Base-by-base conservation (phyloP, 2,329 filamentous ascomycete genomes). In the Fusarium keratoplasticum region DNA sequence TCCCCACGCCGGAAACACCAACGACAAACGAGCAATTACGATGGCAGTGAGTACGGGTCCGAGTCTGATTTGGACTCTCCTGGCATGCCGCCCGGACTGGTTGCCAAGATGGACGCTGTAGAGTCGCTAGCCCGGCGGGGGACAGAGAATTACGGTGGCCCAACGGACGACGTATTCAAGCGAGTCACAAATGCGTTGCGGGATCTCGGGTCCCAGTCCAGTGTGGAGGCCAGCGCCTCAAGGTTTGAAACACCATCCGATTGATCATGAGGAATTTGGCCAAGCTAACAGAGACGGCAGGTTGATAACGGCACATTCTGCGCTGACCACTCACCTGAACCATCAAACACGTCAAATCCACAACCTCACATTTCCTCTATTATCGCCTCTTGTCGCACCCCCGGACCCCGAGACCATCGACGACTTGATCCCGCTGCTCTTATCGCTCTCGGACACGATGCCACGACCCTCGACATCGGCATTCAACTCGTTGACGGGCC, bases 331-430 rank as follows among this genome's bases (percentile, higher is more conserved):
- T 22, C 93, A 96, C 79, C 86, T 96, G 52, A 87, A 88, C 16
- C 91, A 95, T 81, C 93, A 96, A 83, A 92, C 93, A 59, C 92
- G 93, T 63, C 90, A 92, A 71, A 85, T 96, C 11, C 93, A 95
- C 76, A 92, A 91, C 67, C 87, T 96, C 36, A 89, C 92, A 3
- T 94, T 93, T 75, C 89, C 87, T 33, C 84, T 96, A 25, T 87
- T 94, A 72, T 93, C 92, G 16, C 93, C 93, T 1, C 86, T 94
- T 27, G 88, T 90, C 14, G 83, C 90, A 25, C 86, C 91, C 1
- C 89, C 90, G 2, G 89, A 92, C 66, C 84, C 87, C 11, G 91
- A 92, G 64, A 89, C 88, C 31, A 90, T 94, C 72, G 92, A 94
- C 69, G 86, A 89, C 27, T 86, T 95, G n/a, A 82, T 94, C 7